Evolutionary conservation across 345 rosid species (phyloP), one percentile per base, ranked within the genome.

Genomic region (Zanthoxylum bungeanum): DNA sequence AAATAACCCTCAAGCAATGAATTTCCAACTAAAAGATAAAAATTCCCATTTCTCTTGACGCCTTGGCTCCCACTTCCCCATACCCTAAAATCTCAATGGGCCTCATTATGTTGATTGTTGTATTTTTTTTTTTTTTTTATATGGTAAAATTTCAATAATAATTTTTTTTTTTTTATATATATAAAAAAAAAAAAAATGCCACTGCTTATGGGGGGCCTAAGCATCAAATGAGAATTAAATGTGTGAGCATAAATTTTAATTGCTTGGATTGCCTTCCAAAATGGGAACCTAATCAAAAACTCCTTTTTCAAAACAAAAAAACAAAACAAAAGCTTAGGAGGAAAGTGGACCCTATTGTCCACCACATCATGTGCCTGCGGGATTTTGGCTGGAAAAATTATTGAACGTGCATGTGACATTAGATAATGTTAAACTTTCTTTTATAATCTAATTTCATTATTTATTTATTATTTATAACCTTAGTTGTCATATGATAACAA

Each of bases 351-450:
- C 25, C 53, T 31, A 33, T 47, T 60, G 65, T 42, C 36, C 34
- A 46, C 36, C 34, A 46, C 49, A 33, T 70, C 58, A 46, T 46
- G 3, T 19, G 14, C 64, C 27, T 27, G 72, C 27, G 63, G 63
- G 51, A 27, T 56, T 4, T 27, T 24, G 52, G 47, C 24, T 46
- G 65, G 64, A 31, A 31, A 31, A 36, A 30, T 21, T 31, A 31
- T 42, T 11, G 47, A 58, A n/a, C 33, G 30, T 70, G 53, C 57
- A 58, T 70, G 64, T 70, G 64, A 40, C 37, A 57, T 33, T 42
- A 30, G 37, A 46, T 69, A 69, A 57, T 56, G 42, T 66, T 2
- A 2, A 30, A 42, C 64, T 17, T 69, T 57, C 31, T 0, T 19
- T 0, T 0, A 44, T 44, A 12, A 0, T 44, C 49, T 44, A 44